phyloP scores from a whole-genome alignment of 2,329 filamentous ascomycete species.

The Monosporascus sp. region DNA sequence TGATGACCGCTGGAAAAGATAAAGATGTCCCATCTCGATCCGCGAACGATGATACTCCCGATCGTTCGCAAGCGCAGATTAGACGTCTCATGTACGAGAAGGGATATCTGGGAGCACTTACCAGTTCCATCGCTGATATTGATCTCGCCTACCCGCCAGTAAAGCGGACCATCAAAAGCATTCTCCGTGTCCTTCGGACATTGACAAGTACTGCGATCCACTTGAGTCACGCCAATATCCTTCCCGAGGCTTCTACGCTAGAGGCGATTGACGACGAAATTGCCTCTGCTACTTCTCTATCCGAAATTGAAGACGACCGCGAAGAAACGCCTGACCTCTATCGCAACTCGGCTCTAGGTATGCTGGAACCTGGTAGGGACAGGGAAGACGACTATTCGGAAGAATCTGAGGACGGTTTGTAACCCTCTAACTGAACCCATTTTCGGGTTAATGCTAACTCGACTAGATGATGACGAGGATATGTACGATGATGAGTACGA shows the following conservation, averaged over 20 bases:
- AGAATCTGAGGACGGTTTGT: slow-evolving; percentile 59
- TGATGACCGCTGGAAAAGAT: slow-evolving; percentile 80
- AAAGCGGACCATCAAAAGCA: slow-evolving; percentile 93
- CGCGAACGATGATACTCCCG: slow-evolving; percentile 26
- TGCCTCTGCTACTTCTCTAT: slow-evolving; percentile 80
- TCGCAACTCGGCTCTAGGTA: slow-evolving; percentile 90
- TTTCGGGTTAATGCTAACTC: slow-evolving; percentile 5
- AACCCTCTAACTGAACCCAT: background rate
- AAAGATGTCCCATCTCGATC: slow-evolving; percentile 43
- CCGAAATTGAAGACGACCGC: slow-evolving; percentile 78
- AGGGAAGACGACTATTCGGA: slow-evolving; percentile 74
- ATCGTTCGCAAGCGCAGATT: slow-evolving; percentile 72
- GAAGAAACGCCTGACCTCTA: slow-evolving; percentile 97
- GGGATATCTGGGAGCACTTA: slow-evolving; percentile 84
- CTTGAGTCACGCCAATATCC: slow-evolving; percentile 75
- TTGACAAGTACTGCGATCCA: slow-evolving; percentile 83
- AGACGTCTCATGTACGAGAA: slow-evolving; percentile 98
- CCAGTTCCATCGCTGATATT: slow-evolving; percentile 88
- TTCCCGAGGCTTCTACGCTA: slow-evolving; percentile 61
- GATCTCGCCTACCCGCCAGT: slow-evolving; percentile 92
- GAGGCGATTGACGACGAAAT: slow-evolving; percentile 79
- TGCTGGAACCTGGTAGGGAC: slow-evolving; percentile 75
- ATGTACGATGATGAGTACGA: slow-evolving; percentile 92
- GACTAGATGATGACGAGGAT: slow-evolving; percentile 69
- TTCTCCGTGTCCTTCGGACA: slow-evolving; percentile 81